Evolutionary conservation across 768 basidiomycete genomes (phyloP), one percentile per base, ranked within the genome.

Genomic region (Lentinula edodes): DNA sequence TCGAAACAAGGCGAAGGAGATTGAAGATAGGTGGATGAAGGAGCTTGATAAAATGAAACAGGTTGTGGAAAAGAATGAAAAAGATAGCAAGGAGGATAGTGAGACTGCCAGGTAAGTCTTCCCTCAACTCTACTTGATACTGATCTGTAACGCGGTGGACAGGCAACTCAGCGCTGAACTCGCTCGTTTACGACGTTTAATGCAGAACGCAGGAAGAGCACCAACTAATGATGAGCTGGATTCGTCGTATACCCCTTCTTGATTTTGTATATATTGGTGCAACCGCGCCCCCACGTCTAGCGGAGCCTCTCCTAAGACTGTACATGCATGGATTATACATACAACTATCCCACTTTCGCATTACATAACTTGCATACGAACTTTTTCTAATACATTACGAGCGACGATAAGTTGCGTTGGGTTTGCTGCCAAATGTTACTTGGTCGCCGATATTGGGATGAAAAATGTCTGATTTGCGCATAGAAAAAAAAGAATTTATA

Each of bases 181-280:
- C 50, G 81, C 83, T 53, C 79, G 89, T 61, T 74, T 93, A 68
- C 80, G 88, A 68, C 80, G 90, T 65, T 78, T 93, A 43, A 91
- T 93, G 85, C 88, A 83, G 67, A 73, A 75, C 43, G 79, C 82
- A 66, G 75, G 78, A 1, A 75, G 73, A 43, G 55, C 34, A 23
- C 7, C 51, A 34, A 34, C 58, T 59, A 23, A 36, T 18, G 45
- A 43, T 36, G 48, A 48, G 43, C 45, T 35, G 15, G 38, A 43
- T 43, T 34, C 10, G 4, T 56, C 15, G 15, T 2, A 23, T 56
- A 56, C 54, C 34, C 38, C 15, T 38, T 28, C 32, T 38, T 48
- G 20, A 48, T 48, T 48, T 23, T 48, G 9, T 8, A 39, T 39
- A 5, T 20, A 15, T 12, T 41, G 39, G 15, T 41, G 39, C 39